Evolutionary conservation across 2,329 filamentous ascomycete genomes (phyloP), one percentile per base, ranked within the genome.

Genomic region (Epichloe sylvatica): DNA sequence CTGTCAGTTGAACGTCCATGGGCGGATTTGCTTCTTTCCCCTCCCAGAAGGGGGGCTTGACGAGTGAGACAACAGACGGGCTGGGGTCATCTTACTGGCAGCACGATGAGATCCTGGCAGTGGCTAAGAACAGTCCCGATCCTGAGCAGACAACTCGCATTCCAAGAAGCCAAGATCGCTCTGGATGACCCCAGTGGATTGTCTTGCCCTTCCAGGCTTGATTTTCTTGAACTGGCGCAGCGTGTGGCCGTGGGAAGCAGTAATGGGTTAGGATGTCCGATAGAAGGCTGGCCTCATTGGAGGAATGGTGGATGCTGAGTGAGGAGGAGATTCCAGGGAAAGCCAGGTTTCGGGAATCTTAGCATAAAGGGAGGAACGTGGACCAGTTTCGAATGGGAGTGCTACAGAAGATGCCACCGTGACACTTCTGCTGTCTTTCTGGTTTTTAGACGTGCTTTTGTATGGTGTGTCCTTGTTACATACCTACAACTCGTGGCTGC

Each of bases 121-220:
- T 61, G 62, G 62, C 59, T 59, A 53, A 60, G 55, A 52, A 59
- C 54, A 50, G 54, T 62, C 62, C 59, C 63, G 57, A 66, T 65
- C 60, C 63, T 65, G 54, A 54, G 45, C 52, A 64, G 57, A 63
- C 65, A 66, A 66, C 54, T 65, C 43, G 57, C 63, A 67, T 67
- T 67, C 65, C 65, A 64, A 57, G 52, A 60, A 59, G 57, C 59
- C 60, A 59, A 56, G 54, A 57, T 56, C 51, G 46, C 39, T 53
- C 51, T 51, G 37, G 40, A 46, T 37, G 41, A 52, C 49, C 51
- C 53, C 45, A 47, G 51, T 52, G 44, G 34, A 47, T 37, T 53
- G 53, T 51, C 50, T 58, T 60, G 55, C 56, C 58, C 56, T 59
- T 59, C 39, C 45, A 38, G 49, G 50, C 35, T 49, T 44, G 43